phyloP scores from a whole-genome alignment of 2,329 filamentous ascomycete species.

The Sporothrix protearum region DNA sequence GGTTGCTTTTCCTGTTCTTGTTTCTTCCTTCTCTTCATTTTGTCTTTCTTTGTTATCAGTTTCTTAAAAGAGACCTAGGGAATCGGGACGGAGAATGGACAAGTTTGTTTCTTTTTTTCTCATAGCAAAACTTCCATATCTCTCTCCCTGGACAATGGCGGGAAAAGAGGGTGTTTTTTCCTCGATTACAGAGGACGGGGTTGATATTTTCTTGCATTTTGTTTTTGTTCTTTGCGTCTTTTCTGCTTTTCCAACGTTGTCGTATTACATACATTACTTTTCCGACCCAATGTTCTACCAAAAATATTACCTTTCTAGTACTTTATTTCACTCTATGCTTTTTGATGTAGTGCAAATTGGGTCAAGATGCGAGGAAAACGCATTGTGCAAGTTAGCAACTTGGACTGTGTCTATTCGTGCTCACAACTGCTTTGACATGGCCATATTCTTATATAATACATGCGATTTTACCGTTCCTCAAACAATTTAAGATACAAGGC shows the following conservation, averaged over 20 bases:
- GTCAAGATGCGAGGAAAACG: too few relatives aligned
- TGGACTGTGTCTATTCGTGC: too few relatives aligned
- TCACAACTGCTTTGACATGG: too few relatives aligned
- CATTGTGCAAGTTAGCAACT: too few relatives aligned
- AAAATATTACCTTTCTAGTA: constrained; percentile 4
- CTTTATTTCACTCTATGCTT: too few relatives aligned
- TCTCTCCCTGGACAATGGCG: constrained; percentile 11
- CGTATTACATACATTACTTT: constrained; percentile 9
- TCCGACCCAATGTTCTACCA: constrained; percentile 15
- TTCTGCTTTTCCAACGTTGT: background rate
- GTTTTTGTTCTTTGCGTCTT: background rate
- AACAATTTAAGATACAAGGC: too few relatives aligned
- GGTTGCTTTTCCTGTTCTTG: background rate
- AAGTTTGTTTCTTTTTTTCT: background rate
- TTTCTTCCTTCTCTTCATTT: background rate
- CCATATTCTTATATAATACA: too few relatives aligned
- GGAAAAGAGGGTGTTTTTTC: constrained; percentile 3
- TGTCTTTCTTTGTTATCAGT: background rate
- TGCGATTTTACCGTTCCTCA: too few relatives aligned
- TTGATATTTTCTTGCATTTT: constrained; percentile 3
- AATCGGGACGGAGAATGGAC: background rate
- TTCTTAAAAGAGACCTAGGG: background rate
- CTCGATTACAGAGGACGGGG: background rate
- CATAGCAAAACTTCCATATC: background rate
- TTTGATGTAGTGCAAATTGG: too few relatives aligned